A percentile compares a stretch with the other conserved stretches of the same genome.
Conservation (phyloP, 495 filamentous ascomycete genomes). For the Echria macrotheca region DNA sequence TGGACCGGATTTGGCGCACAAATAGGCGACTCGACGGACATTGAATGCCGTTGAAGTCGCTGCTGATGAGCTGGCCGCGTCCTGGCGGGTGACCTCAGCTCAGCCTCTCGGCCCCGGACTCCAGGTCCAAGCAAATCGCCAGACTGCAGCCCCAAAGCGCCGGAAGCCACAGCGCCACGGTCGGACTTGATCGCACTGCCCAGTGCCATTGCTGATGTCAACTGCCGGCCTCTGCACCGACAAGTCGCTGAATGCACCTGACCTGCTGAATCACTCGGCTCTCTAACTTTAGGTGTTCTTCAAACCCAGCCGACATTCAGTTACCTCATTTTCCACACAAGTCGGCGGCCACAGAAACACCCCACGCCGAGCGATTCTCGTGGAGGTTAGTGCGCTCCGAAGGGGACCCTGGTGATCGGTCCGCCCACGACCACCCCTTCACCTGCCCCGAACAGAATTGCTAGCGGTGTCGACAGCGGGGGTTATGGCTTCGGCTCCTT, state of each 20-base stretch:
- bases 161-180: neutral
- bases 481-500: neutral
- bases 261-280: neutral
- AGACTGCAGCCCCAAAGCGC: neutral
- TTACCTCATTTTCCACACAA: too few species aligned
- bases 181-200: neutral
- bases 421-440: neutral
- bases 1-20: neutral
- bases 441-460: slow-evolving; percentile 8
- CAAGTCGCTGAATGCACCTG: neutral
- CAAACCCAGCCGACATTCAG: neutral
- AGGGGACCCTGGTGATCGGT: neutral
- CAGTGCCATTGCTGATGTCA: neutral
- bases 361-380: neutral
- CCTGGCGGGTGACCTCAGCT: slow-evolving; percentile 10
- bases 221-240: neutral
- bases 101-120: slow-evolving; percentile 11
- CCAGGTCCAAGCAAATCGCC: neutral
- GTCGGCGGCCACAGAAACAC: neutral
- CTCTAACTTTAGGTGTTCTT: neutral
- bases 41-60: neutral
- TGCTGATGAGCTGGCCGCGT: slow-evolving; percentile 13
- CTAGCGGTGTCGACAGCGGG: slow-evolving; percentile 6
- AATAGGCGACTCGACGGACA: neutral
- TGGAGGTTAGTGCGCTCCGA: neutral